These are phyloP conservation scores for Akanthomyces uredinophilus DNA, from an alignment of 2,329 filamentous ascomycete species.

Conservation along the genomic window DNA sequence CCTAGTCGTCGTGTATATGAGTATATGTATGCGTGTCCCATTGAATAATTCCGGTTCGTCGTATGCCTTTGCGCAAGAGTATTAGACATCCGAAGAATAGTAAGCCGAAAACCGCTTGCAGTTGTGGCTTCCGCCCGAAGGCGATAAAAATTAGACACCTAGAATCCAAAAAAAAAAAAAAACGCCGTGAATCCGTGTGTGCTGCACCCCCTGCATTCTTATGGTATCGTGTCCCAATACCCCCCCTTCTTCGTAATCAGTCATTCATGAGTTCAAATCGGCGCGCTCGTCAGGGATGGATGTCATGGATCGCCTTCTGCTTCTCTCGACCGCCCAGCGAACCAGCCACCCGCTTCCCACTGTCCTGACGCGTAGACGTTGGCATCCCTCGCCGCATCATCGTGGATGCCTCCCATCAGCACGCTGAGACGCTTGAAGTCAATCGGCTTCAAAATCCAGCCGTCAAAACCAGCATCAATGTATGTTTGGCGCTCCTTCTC, in stretches of 20 bases:
- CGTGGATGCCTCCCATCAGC: conserved; percentile 64
- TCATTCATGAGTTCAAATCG: not conserved
- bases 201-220: not conserved
- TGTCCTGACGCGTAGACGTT: conserved; percentile 65
- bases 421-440: conserved; percentile 70
- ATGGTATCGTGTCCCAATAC: not conserved
- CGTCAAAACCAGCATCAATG: conserved; percentile 75
- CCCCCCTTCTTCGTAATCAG: not conserved
- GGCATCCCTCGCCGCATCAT: conserved; percentile 51
- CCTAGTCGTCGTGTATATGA: not conserved
- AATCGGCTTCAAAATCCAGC: conserved; percentile 86
- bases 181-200: not conserved
- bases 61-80: not conserved
- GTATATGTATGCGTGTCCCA: not conserved
- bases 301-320: not conserved
- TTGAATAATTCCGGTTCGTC: not conserved
- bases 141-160: not conserved
- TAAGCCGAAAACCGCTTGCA: not conserved
- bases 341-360: conserved; percentile 90
- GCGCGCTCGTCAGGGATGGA: not conserved
- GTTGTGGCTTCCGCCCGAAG: not conserved
- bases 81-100: not conserved
- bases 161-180: not conserved
- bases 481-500: conserved; percentile 67
- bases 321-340: conserved; percentile 30